Evolutionary conservation across 345 rosid genomes (phyloP), one percentile per base, ranked within the genome.

Genomic region (Aurinia saxatilis): DNA sequence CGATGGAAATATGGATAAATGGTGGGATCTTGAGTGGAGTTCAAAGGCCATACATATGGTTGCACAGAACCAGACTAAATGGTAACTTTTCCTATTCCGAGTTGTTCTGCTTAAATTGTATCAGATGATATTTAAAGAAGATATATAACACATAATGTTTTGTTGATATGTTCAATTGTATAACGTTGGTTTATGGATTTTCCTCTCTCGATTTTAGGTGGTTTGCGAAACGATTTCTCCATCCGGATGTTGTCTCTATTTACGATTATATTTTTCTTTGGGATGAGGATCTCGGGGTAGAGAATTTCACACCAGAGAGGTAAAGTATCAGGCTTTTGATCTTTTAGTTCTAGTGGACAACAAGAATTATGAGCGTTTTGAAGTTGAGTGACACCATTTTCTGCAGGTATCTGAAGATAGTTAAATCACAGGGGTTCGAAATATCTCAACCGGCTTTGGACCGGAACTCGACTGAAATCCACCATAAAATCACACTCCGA

Each of bases 151-250:
- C 33, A 61, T 10, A 55, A 21, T 45, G 10, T 30, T 52, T 40
- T 48, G 34, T 16, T 34, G 8, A 18, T 2, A 30, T 48, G 10
- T 41, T 41, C 39, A 44, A 0, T 16, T 15, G 12, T 25, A 10
- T 34, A 35, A 52, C 60, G 14, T 14, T 14, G 31, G 19, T 47
- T 13, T 10, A 50, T 42, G 13, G 5, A 23, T 21, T 10, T 2
- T 5, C 17, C n/a, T 18, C 40, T 51, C 23, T 41, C 58, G 17
- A 14, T 17, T 48, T 6, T 52, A 95, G 99, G 99, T 95, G 99
- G 99, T 95, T 88, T 78, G 99, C 97, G 2, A 95, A 95, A 66
- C 88, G 99, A 31, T 95, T 95, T 70, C 82, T 95, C 47, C 99
- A 95, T 76, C 99, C 99, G n/a, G 93, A 82, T 51, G 67, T 95